Conservation (phyloP, 345 rosid genomes). For the Camelina neglecta region DNA sequence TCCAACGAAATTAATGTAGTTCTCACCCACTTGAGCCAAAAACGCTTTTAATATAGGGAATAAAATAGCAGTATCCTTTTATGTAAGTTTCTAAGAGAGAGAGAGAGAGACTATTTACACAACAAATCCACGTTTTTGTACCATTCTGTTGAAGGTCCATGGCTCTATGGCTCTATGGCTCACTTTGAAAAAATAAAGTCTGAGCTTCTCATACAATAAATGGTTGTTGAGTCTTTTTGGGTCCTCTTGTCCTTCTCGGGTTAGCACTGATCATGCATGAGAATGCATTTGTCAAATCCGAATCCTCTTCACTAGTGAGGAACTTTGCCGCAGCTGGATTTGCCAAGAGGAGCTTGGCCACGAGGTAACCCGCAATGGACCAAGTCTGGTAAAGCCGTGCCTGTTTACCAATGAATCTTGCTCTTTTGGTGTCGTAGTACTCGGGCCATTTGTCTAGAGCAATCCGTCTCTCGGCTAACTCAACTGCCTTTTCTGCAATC, state of each 20-base stretch:
- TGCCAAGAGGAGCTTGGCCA: conserved; percentile 76
- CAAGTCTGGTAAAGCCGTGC: conserved; percentile 80
- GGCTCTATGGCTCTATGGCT: conserved; percentile 21
- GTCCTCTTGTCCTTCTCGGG: conserved; percentile 72
- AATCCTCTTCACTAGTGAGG: conserved; percentile 71
- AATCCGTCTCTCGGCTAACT: conserved; percentile 72
- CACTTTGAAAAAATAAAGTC: background rate
- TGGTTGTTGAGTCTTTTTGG: conserved; percentile 51
- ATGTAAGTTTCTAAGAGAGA: background rate
- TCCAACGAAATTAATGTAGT: conserved; percentile 8
- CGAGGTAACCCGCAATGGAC: conserved; percentile 94
- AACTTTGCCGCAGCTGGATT: conserved; percentile 69
- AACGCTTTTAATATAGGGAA: background rate
- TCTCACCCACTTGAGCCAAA: background rate
- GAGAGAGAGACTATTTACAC: conserved; percentile 33
- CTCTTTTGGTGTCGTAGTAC: conserved; percentile 78
- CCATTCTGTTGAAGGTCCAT: conserved; percentile 17
- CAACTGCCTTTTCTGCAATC: conserved; percentile 75
- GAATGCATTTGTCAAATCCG: conserved; percentile 66
- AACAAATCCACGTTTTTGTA: background rate
- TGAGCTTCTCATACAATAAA: conserved; percentile 55
- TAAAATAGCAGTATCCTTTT: background rate
- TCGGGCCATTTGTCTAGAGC: conserved; percentile 89
- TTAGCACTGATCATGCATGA: conserved; percentile 69
- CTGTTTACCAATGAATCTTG: conserved; percentile 91